Percentiles rank a stretch among this genome's conserved stretches.
phyloP scores from a whole-genome alignment of 306 rosid species.

The Rosa rugosa region DNA sequence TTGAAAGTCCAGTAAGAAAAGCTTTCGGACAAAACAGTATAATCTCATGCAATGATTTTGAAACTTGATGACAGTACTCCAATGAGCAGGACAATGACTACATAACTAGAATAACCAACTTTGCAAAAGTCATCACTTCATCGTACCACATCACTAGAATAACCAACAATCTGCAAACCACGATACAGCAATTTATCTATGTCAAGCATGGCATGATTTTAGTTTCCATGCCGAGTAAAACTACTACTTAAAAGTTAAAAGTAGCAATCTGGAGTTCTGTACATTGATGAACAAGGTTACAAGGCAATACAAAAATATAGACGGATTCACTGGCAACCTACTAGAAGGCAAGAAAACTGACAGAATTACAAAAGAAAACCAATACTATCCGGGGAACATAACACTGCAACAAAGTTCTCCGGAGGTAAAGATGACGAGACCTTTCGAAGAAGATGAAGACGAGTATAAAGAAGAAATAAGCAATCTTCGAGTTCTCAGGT shows the following conservation, averaged over 20 bases:
- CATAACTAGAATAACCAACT: not conserved
- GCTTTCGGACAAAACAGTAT: not conserved
- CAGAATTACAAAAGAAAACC: conserved; percentile 15
- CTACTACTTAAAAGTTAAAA: not conserved
- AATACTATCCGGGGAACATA: not conserved
- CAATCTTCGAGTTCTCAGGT: conserved; percentile 20
- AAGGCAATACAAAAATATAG: conserved; percentile 13
- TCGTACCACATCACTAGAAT: not conserved
- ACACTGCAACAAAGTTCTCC: not conserved
- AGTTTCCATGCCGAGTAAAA: not conserved
- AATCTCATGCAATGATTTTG: not conserved
- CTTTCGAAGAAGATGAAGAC: not conserved
- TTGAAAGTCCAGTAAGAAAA: not conserved
- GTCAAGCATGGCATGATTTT: not conserved
- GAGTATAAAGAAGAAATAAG: conserved; percentile 15
- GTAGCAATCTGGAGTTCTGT: conserved; percentile 26
- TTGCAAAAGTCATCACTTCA: not conserved
- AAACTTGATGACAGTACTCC: not conserved
- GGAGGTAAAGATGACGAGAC: conserved; percentile 19
- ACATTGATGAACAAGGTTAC: conserved; percentile 25
- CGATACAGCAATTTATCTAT: not conserved
- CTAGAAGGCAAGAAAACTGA: conserved; percentile 8
- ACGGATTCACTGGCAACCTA: conserved; percentile 13
- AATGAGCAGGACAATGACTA: not conserved
- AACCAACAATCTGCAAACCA: not conserved